phyloP scores from a whole-genome alignment of 225 moss, liverwort and hornwort species.

The Bryoerythrophyllum caledonicum region DNA sequence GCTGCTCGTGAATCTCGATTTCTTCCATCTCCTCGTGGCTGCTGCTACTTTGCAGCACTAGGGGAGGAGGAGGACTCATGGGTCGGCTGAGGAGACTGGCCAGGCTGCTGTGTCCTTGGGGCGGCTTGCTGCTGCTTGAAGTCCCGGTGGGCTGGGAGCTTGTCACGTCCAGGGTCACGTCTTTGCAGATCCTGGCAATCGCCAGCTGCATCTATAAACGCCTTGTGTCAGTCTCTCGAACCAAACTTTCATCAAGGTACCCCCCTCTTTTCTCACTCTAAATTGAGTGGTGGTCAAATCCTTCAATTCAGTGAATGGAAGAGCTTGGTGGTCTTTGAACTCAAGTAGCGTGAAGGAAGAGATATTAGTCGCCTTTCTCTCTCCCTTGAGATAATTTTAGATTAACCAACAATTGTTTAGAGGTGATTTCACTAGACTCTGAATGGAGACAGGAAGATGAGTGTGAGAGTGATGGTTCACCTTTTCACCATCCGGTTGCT shows the following conservation, averaged over 20 bases:
- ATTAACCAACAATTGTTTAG: too few relatives aligned
- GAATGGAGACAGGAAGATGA: background rate
- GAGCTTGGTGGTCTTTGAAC: too few relatives aligned
- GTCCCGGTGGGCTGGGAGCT: slow-evolving; percentile 25
- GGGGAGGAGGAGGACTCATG: slow-evolving; percentile 28
- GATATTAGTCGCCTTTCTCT: too few relatives aligned
- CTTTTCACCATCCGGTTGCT: slow-evolving; percentile 66
- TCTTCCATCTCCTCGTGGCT: slow-evolving; percentile 34
- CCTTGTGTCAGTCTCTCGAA: slow-evolving; percentile 2
- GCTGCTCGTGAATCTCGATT: slow-evolving; percentile 46
- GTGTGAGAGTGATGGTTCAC: slow-evolving; percentile 26
- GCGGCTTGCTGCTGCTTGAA: slow-evolving; percentile 30
- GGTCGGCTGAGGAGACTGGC: slow-evolving; percentile 43
- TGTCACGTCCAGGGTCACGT: slow-evolving; percentile 6
- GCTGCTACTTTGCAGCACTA: slow-evolving; percentile 21
- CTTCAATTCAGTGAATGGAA: too few relatives aligned
- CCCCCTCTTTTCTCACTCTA: too few relatives aligned
- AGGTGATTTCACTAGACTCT: too few relatives aligned
- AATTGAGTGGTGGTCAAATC: too few relatives aligned
- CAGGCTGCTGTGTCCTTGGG: slow-evolving; percentile 31
- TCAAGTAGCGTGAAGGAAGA: too few relatives aligned
- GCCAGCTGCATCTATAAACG: slow-evolving; percentile 54
- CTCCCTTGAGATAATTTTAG: too few relatives aligned
- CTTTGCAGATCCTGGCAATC: slow-evolving; percentile 58
- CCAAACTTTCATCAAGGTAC: background rate